Evolutionary conservation across 1,284 basidiomycete species (phyloP).

Genomic region (Trametes hirsuta): DNA sequence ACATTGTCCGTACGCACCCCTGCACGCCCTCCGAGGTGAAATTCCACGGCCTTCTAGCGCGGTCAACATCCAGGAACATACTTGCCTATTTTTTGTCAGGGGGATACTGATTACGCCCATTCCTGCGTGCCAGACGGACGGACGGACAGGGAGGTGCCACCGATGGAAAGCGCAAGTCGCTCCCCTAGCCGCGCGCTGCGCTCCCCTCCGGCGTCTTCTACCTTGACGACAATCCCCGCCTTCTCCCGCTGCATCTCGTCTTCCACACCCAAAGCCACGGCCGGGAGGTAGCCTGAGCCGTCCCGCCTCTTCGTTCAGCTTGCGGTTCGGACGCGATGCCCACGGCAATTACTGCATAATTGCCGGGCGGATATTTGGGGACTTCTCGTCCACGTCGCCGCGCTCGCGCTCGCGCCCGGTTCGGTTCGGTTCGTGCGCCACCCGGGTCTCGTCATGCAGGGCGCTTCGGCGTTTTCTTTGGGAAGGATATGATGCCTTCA

Average conservation of each 20-base stretch:
- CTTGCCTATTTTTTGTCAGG: neutral
- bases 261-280: too few relatives aligned
- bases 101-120: neutral
- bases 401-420: too few relatives aligned
- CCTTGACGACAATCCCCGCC: neutral
- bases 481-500: too few relatives aligned
- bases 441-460: too few relatives aligned
- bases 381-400: too few relatives aligned
- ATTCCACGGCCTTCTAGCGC: neutral
- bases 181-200: neutral
- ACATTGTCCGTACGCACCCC: slow-evolving; percentile 4
- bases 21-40: neutral
- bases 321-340: too few relatives aligned
- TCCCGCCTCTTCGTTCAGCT: too few relatives aligned
- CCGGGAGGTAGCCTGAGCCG: too few relatives aligned
- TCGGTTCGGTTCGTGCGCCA: too few relatives aligned
- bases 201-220: slow-evolving; percentile 1
- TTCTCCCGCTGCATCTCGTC: neutral
- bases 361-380: too few relatives aligned
- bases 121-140: neutral
- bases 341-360: too few relatives aligned
- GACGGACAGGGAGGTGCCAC: neutral
- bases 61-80: neutral
- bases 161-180: neutral
- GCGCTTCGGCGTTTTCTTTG: too few relatives aligned